phyloP scores from a whole-genome alignment of 1,139 yeast species.

The Yamadazyma mexicana region DNA sequence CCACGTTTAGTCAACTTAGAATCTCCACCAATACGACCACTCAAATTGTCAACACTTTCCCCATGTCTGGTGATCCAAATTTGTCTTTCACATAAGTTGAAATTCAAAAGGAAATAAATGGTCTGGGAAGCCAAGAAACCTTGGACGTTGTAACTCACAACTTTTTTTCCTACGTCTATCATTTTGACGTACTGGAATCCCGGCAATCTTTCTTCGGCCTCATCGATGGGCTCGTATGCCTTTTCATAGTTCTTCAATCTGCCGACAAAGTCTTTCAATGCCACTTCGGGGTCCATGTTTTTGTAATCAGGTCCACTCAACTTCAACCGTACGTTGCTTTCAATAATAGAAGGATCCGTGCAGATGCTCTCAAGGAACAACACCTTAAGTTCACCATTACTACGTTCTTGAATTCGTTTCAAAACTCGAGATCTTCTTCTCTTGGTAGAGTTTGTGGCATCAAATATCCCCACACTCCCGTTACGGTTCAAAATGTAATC shows the following conservation, averaged over 20 bases:
- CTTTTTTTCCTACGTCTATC: constrained; percentile 94
- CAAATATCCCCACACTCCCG: constrained; percentile 93
- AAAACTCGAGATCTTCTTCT: constrained; percentile 68
- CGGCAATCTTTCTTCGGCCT: constrained; percentile 60
- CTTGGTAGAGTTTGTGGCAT: constrained; percentile 90
- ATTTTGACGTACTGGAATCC: constrained; percentile 86
- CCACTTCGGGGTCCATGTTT: constrained; percentile 79
- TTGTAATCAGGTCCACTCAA: constrained; percentile 92
- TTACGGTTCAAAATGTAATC: constrained; percentile 78
- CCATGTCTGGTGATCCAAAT: constrained; percentile 97
- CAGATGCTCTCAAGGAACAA: constrained; percentile 86
- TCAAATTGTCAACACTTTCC: constrained; percentile 80
- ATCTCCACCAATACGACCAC: constrained; percentile 90
- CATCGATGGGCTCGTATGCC: constrained; percentile 89
- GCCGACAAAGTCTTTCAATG: constrained; percentile 78
- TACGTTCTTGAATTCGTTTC: constrained; percentile 66
- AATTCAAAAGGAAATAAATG: constrained; percentile 83
- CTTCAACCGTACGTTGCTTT: constrained; percentile 79
- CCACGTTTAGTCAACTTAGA: constrained; percentile 82
- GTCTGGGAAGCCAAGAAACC: constrained; percentile 95
- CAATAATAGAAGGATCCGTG: constrained; percentile 73
- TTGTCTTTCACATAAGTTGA: constrained; percentile 86
- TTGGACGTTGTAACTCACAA: constrained; percentile 86
- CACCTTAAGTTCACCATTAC: constrained; percentile 75
- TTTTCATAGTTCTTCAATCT: constrained; percentile 81